phyloP scores from a whole-genome alignment of 1,284 basidiomycete species.

The Bjerkandera adusta region DNA sequence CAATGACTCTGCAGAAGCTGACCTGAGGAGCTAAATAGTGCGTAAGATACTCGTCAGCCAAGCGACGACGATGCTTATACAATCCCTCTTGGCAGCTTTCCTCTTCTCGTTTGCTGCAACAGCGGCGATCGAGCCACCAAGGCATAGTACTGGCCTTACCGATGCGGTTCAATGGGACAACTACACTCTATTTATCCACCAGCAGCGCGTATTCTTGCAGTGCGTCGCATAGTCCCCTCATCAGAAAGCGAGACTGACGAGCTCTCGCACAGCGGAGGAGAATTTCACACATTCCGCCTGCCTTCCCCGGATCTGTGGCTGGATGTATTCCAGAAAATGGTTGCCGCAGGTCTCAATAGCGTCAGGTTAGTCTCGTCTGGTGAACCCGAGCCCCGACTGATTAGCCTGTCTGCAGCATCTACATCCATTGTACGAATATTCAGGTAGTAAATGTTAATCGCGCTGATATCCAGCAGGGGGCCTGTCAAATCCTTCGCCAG shows the following conservation, averaged over 20 bases:
- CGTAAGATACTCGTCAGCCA: too few relatives aligned
- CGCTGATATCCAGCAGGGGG: constrained; percentile 37
- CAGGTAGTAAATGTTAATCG: not conserved
- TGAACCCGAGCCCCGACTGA: not conserved
- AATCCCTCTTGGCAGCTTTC: too few relatives aligned
- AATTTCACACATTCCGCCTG: constrained; percentile 82
- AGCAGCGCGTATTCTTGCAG: constrained; percentile 33
- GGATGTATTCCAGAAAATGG: constrained; percentile 79
- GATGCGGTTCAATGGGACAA: constrained; percentile 32
- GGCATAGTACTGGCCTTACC: constrained; percentile 27
- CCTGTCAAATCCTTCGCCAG: constrained; percentile 70
- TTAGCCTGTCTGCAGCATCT: constrained; percentile 45
- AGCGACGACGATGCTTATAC: too few relatives aligned
- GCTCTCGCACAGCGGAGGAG: constrained; percentile 47
- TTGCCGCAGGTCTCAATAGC: constrained; percentile 78
- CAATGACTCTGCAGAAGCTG: too few relatives aligned
- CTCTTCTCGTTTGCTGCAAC: too few relatives aligned
- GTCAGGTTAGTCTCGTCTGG: constrained; percentile 33
- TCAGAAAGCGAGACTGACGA: not conserved
- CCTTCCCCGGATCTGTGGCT: constrained; percentile 79
- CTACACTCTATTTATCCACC: constrained; percentile 28
- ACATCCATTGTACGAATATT: constrained; percentile 50
- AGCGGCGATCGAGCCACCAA: constrained; percentile 22
- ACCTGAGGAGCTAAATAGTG: too few relatives aligned
- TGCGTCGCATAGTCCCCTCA: not conserved